Evolutionary conservation across 1,139 yeast species (phyloP).

Genomic region (Blastobotrys buckinghamii): DNA sequence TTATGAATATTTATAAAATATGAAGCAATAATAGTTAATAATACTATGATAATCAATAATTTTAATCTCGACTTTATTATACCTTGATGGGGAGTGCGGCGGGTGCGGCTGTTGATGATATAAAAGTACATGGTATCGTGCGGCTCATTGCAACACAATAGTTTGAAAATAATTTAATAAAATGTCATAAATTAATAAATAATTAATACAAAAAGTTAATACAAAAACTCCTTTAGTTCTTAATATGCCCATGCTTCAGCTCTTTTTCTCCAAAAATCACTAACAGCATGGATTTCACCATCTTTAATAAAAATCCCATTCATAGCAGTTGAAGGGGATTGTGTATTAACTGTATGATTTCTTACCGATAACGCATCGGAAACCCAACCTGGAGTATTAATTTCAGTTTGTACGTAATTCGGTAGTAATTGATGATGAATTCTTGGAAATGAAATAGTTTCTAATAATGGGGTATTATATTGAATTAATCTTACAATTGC

Average conservation of each 20-base stretch:
- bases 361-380: slow-evolving; percentile 30
- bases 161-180: too few relatives aligned
- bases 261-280: slow-evolving; percentile 54
- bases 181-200: too few relatives aligned
- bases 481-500: slow-evolving; percentile 64
- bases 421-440: slow-evolving; percentile 89
- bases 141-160: too few relatives aligned
- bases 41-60: too few relatives aligned
- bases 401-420: slow-evolving; percentile 57
- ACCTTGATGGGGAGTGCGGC: too few relatives aligned
- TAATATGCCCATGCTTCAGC: slow-evolving; percentile 42
- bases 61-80: too few relatives aligned
- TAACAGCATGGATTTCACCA: slow-evolving; percentile 45
- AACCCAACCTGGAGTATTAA: slow-evolving; percentile 36
- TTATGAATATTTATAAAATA: too few relatives aligned
- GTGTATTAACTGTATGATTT: slow-evolving; percentile 39
- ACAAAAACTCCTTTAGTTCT: too few relatives aligned
- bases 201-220: neutral
- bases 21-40: too few relatives aligned
- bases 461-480: slow-evolving; percentile 52
- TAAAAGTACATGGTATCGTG: too few relatives aligned
- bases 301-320: slow-evolving; percentile 41
- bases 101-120: too few relatives aligned
- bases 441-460: slow-evolving; percentile 71
- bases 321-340: slow-evolving; percentile 42